Evolutionary conservation across 2,329 filamentous ascomycete species (phyloP), one percentile per base, ranked within the genome.

Genomic region (Xylariaceae sp.): DNA sequence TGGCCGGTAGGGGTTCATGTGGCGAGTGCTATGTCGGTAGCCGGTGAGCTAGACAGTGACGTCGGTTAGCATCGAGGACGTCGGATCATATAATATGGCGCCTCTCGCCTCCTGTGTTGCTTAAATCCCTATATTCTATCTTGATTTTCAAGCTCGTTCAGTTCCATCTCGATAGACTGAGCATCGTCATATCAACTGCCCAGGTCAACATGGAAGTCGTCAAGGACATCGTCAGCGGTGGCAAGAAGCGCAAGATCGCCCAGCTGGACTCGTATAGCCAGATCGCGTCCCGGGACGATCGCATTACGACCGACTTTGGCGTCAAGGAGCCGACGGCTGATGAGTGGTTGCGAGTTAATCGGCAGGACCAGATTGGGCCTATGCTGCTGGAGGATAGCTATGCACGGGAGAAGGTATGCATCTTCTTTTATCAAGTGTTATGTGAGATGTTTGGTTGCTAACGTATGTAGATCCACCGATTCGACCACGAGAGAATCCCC

Each of bases 291-390:
- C 74, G 81, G 53, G 79, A 83, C 44, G 77, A 80, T 37, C 79
- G 82, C 45, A 83, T 92, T 65, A 93, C 90, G 0, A 88, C 87
- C 53, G 90, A 96, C 68, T 90, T 82, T 74, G 91, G 91, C 18
- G 84, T 88, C 34, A 90, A 87, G 73, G 82, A 91, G 68, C 76
- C 78, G 48, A 88, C 88, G 67, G 87, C 87, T 0, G 91, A 96
- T 68, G 82, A 92, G 70, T 94, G 89, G 90, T 77, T 95, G 56
- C 84, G 82, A 55, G 80, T 87, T 4, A 81, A 77, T 30, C 85
- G 76, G 41, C 79, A 85, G 2, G 80, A 89, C 51, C 77, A 84
- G 57, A 85, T 80, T 1, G 88, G 88, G 1, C 81, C 88, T 1
- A 87, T 85, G 0, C 74, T 90, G 17, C 75, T 91, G 0, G 88